phyloP scores from a whole-genome alignment of 2,329 filamentous ascomycete species.

The Aspergillus brasiliensis region DNA sequence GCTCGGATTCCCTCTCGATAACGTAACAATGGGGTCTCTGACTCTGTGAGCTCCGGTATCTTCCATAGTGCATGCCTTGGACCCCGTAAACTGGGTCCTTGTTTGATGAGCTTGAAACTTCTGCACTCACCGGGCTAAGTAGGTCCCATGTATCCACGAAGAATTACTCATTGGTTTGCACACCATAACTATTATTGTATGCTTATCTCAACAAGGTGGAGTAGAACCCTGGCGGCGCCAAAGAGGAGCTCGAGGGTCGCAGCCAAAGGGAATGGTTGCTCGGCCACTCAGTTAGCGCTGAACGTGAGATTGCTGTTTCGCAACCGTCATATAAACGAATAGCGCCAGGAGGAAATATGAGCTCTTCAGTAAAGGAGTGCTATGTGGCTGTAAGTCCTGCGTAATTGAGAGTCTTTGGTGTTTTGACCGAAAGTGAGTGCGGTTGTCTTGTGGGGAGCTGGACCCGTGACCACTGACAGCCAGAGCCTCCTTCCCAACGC shows the following conservation, averaged over 20 bases:
- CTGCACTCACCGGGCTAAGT: not conserved
- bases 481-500: not conserved
- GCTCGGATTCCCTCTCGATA: not conserved
- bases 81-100: not conserved
- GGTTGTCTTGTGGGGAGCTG: not conserved
- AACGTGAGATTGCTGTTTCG: not conserved
- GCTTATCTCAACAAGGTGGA: not conserved
- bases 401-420: not conserved
- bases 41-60: not conserved
- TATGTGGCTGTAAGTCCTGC: not conserved
- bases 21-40: not conserved
- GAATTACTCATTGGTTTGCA: not conserved
- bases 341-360: not conserved
- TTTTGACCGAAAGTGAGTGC: not conserved
- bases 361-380: not conserved
- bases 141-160: not conserved
- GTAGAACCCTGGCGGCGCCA: not conserved
- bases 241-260: not conserved
- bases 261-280: not conserved
- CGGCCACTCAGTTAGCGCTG: not conserved
- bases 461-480: not conserved
- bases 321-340: not conserved
- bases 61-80: not conserved
- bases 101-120: not conserved
- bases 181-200: not conserved